These are phyloP conservation scores for Podila epigama DNA, from an alignment of 192 early-diverging fungal genomes.

Conservation along the genomic window DNA sequence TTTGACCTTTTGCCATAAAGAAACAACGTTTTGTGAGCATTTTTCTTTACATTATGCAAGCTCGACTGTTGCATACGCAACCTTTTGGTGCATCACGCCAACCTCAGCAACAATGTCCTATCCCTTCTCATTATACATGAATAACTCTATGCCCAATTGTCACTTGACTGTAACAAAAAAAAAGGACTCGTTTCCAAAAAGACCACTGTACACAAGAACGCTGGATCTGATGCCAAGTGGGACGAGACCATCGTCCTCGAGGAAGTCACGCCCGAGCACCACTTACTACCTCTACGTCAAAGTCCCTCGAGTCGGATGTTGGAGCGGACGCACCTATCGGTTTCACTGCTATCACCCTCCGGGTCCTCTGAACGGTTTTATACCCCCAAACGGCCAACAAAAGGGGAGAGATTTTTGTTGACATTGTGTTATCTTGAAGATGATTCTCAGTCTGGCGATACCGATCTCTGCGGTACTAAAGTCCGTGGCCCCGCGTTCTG, in stretches of 20 bases:
- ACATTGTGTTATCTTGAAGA: slow-evolving; percentile 12
- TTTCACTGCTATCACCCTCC: slow-evolving; percentile 55
- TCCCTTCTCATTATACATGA: slow-evolving; percentile 46
- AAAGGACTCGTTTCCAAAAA: slow-evolving; percentile 42
- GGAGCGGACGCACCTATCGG: slow-evolving; percentile 47
- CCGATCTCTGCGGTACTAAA: too few relatives aligned
- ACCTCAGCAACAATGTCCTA: not conserved
- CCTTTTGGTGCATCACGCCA: not conserved
- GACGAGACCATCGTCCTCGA: slow-evolving; percentile 49
- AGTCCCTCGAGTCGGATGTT: slow-evolving; percentile 50
- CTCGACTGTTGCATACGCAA: not conserved
- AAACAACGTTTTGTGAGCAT: too few relatives aligned
- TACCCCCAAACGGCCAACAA: slow-evolving; percentile 37
- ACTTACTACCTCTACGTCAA: slow-evolving; percentile 51
- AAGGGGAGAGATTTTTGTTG: slow-evolving; percentile 48
- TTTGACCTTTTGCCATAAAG: too few relatives aligned
- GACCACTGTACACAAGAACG: slow-evolving; percentile 50
- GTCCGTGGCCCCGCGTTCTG: too few relatives aligned
- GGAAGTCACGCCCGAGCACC: slow-evolving; percentile 28
- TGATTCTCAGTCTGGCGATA: too few relatives aligned
- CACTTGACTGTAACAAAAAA: slow-evolving; percentile 30
- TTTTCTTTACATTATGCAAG: too few relatives aligned
- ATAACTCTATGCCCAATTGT: slow-evolving; percentile 54
- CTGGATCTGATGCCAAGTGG: slow-evolving; percentile 51
- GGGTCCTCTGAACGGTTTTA: slow-evolving; percentile 46